These are phyloP conservation scores for Penicillium occitanis DNA, from an alignment of 2,329 filamentous ascomycete genomes.

Conservation along the genomic window DNA sequence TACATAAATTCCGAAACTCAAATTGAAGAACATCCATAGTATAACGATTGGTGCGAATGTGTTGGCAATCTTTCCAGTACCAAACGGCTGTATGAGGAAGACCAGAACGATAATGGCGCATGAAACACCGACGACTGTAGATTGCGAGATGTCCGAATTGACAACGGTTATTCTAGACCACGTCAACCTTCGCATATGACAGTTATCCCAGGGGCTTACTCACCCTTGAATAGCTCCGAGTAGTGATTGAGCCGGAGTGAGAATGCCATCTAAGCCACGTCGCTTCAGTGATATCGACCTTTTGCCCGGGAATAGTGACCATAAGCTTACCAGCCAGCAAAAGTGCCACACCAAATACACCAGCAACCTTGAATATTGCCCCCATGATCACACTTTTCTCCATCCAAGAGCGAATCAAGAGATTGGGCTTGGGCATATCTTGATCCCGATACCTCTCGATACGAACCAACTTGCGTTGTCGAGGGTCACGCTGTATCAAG, in stretches of 20 bases:
- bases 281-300: background rate
- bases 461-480: constrained; percentile 47
- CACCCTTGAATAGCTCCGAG: constrained; percentile 56
- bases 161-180: constrained; percentile 47
- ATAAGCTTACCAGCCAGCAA: constrained; percentile 47
- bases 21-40: constrained; percentile 56
- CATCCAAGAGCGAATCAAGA: constrained; percentile 46
- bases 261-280: constrained; percentile 47
- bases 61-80: constrained; percentile 50
- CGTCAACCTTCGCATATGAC: background rate
- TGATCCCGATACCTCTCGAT: constrained; percentile 49
- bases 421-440: constrained; percentile 47
- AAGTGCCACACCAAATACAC: constrained; percentile 55
- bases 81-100: constrained; percentile 57
- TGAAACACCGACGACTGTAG: constrained; percentile 52
- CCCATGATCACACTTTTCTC: constrained; percentile 50
- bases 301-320: background rate
- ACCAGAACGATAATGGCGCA: constrained; percentile 55
- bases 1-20: constrained; percentile 54
- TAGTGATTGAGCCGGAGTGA: constrained; percentile 59
- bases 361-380: constrained; percentile 51
- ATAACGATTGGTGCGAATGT: constrained; percentile 57
- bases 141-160: constrained; percentile 46
- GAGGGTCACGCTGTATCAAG: constrained; percentile 54
- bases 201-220: background rate